Evolutionary conservation across 768 basidiomycete genomes (phyloP).

Genomic region (Plicaturopsis crispa): DNA sequence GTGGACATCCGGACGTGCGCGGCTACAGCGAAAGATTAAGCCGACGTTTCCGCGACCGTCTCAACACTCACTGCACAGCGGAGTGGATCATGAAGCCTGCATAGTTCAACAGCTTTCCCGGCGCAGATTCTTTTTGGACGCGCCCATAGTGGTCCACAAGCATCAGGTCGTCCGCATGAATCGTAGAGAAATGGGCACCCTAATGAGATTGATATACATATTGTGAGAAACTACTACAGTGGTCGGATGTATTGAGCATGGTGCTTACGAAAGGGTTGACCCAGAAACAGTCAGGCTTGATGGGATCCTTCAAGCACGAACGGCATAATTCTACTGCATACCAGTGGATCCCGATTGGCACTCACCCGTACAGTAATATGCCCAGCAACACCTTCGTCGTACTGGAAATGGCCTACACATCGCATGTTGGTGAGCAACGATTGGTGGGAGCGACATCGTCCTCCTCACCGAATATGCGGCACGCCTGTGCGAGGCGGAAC

Average conservation of each 20-base stretch:
- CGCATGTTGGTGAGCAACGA: neutral
- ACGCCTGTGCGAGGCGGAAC: slow-evolving; percentile 37
- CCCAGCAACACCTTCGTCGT: slow-evolving; percentile 20
- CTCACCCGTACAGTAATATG: slow-evolving; percentile 22
- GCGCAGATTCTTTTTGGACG: slow-evolving; percentile 24
- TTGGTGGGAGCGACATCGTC: neutral
- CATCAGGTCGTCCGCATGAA: slow-evolving; percentile 35
- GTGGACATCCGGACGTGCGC: slow-evolving; percentile 25
- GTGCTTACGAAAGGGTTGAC: slow-evolving; percentile 35
- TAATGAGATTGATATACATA: slow-evolving; percentile 11
- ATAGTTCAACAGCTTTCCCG: slow-evolving; percentile 23
- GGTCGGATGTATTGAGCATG: neutral
- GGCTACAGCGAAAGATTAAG: slow-evolving; percentile 25
- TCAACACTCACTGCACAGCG: slow-evolving; percentile 23
- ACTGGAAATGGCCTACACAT: no score
- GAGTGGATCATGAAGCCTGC: slow-evolving; percentile 31
- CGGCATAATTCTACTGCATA: slow-evolving; percentile 20
- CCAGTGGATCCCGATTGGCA: slow-evolving; percentile 20
- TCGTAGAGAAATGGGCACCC: slow-evolving; percentile 38
- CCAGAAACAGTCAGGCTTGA: slow-evolving; percentile 38
- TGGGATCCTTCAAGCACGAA: slow-evolving; percentile 26
- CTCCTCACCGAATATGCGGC: slow-evolving; percentile 33
- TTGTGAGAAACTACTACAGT: no score
- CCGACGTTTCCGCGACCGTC: slow-evolving; percentile 27
- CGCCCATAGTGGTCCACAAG: slow-evolving; percentile 33